Conservation (phyloP, 2,329 filamentous ascomycete genomes). For the Trichoderma pleuroti region DNA sequence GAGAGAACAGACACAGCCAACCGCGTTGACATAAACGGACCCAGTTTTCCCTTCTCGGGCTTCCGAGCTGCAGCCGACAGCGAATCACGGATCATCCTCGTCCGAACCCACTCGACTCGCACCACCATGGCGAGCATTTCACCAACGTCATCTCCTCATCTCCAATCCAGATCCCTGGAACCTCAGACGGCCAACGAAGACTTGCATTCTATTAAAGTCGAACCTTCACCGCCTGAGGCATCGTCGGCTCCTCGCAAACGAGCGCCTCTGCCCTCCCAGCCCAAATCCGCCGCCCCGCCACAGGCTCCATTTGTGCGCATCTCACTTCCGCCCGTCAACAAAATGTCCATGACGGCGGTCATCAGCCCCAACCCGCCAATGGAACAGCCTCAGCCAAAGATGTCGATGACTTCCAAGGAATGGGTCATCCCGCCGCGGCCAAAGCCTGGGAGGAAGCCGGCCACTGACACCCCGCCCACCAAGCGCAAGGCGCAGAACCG, state of each 20-base stretch:
- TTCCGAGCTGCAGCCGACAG: conserved; percentile 25
- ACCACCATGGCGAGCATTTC: conserved; percentile 17
- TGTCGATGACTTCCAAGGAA: conserved; percentile 73
- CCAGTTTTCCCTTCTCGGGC: conserved; percentile 27
- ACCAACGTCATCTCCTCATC: conserved; percentile 18
- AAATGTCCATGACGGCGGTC: conserved; percentile 47
- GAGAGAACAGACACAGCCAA: not conserved
- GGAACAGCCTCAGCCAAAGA: conserved; percentile 44
- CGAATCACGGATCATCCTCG: conserved; percentile 9
- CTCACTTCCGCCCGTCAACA: conserved; percentile 39
- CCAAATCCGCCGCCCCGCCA: conserved; percentile 23
- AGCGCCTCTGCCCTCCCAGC: conserved; percentile 32
- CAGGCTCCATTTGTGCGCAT: conserved; percentile 32
- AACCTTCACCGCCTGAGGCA: not conserved
- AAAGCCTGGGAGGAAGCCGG: conserved; percentile 89
- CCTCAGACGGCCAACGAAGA: not conserved
- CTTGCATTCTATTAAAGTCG: not conserved
- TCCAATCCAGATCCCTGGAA: conserved; percentile 1
- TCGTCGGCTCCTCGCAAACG: conserved; percentile 25
- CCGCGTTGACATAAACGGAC: not conserved
- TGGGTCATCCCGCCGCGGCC: conserved; percentile 82
- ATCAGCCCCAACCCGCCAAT: conserved; percentile 39
- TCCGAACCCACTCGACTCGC: conserved; percentile 13
- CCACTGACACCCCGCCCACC: conserved; percentile 86
- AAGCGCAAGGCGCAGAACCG: conserved; percentile 95